Evolutionary conservation across 768 basidiomycete genomes (phyloP).

Genomic region (Neoboletus brunneissimus): DNA sequence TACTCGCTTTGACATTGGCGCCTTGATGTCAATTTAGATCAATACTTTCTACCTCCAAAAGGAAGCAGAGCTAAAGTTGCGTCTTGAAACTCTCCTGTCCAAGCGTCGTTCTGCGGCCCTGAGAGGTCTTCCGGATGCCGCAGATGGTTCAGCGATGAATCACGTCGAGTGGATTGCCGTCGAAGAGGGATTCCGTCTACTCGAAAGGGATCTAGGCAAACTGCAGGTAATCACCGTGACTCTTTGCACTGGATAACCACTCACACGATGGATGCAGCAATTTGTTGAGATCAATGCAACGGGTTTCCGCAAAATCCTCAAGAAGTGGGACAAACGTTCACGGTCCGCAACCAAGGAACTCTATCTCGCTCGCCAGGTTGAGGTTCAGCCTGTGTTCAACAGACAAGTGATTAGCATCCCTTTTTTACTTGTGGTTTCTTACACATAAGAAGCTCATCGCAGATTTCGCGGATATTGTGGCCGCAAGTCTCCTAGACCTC

Average conservation of each 20-base stretch:
- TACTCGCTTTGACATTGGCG: conserved; percentile 4
- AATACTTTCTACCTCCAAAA: conserved; percentile 97
- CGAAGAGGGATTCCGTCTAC: conserved; percentile 91
- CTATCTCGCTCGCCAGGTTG: conserved; percentile 93
- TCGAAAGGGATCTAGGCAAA: conserved; percentile 93
- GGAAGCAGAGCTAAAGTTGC: conserved; percentile 88
- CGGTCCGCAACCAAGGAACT: conserved; percentile 95
- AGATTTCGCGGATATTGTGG: conserved; percentile 89
- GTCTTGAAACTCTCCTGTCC: conserved; percentile 89
- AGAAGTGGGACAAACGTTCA: conserved; percentile 98
- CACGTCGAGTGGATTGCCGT: conserved; percentile 95
- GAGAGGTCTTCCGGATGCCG: conserved; percentile 65
- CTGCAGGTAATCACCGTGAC: conserved; percentile 63
- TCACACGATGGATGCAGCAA: conserved; percentile 52
- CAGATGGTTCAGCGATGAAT: conserved; percentile 51
- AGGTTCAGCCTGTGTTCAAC: conserved; percentile 98
- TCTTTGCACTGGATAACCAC: conserved; percentile 8
- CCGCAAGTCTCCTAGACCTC: conserved; percentile 76
- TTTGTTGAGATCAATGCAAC: conserved; percentile 97
- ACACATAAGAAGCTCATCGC: conserved; percentile 71
- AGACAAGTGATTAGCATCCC: conserved; percentile 61
- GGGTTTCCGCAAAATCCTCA: conserved; percentile 95
- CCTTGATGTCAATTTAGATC: conserved; percentile 56
- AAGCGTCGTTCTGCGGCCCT: conserved; percentile 85
- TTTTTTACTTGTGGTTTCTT: conserved; percentile 4